phyloP scores from a whole-genome alignment of 306 rosid species.

The Cajanus cajan region DNA sequence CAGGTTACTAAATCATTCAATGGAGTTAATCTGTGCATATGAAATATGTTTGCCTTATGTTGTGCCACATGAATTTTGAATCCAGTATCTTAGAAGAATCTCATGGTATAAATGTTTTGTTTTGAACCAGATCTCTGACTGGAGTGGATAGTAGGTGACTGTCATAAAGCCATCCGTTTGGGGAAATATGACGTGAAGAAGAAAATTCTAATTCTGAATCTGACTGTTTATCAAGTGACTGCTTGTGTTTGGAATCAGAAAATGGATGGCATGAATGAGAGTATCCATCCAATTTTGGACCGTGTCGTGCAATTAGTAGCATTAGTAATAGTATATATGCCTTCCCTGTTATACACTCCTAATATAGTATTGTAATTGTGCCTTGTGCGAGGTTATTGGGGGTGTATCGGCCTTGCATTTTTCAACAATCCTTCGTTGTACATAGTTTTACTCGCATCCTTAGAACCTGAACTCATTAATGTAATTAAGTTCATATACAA shows the following conservation, averaged over 20 bases:
- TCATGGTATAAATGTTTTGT: background rate
- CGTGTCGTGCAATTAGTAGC: slow-evolving; percentile 41
- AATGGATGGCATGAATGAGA: slow-evolving; percentile 43
- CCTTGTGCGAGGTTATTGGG: slow-evolving; percentile 29
- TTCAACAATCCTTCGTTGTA: slow-evolving; percentile 44
- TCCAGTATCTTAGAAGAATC: slow-evolving; percentile 8
- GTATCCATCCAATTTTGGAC: slow-evolving; percentile 55
- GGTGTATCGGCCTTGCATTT: slow-evolving; percentile 34
- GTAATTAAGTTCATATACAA: slow-evolving; percentile 44
- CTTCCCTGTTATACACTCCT: slow-evolving; percentile 28
- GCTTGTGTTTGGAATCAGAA: slow-evolving; percentile 34
- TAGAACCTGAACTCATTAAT: slow-evolving; percentile 36
- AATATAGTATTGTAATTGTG: slow-evolving; percentile 32
- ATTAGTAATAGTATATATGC: slow-evolving; percentile 37
- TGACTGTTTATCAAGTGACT: slow-evolving; percentile 26
- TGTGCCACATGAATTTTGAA: slow-evolving; percentile 5
- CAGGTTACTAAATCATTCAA: slow-evolving; percentile 31
- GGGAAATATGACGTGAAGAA: slow-evolving; percentile 41
- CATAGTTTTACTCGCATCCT: slow-evolving; percentile 32
- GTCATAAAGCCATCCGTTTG: slow-evolving; percentile 41
- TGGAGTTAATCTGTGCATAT: background rate
- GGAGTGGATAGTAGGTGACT: slow-evolving; percentile 30
- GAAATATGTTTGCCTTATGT: background rate
- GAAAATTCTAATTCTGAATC: slow-evolving; percentile 34
- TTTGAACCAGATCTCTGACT: slow-evolving; percentile 26